A percentile compares a stretch with the other conserved stretches of the same genome.
These are phyloP conservation scores for Danielia oregonensis DNA, from an alignment of 805 yeast genomes.

Conservation along the genomic window DNA sequence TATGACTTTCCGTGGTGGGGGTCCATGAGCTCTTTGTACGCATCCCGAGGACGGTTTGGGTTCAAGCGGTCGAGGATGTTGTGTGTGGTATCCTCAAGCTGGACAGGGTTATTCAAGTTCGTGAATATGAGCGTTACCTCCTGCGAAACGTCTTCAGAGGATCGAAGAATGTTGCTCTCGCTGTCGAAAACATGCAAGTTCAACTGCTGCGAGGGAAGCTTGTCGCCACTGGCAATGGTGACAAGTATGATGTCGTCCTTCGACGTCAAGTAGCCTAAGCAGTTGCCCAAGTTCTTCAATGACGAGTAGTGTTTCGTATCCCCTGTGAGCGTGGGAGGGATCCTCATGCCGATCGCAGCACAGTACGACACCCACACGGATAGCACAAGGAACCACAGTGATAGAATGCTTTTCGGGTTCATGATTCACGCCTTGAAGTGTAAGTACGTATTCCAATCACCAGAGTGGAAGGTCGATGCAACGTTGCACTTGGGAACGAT, in stretches of 20 bases:
- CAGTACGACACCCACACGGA: not conserved
- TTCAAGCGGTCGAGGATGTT: not conserved
- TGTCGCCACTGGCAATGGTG: slow-evolving; percentile 28
- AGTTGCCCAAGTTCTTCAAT: slow-evolving; percentile 26
- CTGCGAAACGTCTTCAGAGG: slow-evolving; percentile 25
- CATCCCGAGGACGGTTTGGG: slow-evolving; percentile 9
- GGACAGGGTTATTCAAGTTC: slow-evolving; percentile 30
- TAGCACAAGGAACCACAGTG: not conserved
- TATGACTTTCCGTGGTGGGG: slow-evolving; percentile 23
- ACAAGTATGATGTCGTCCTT: slow-evolving; percentile 37
- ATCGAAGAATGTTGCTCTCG: slow-evolving; percentile 32
- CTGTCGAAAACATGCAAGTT: slow-evolving; percentile 36
- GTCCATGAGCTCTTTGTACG: slow-evolving; percentile 13
- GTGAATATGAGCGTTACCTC: slow-evolving; percentile 34
- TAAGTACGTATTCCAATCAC: too few species aligned
- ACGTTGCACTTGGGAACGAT: not conserved
- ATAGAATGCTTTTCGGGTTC: too few species aligned
- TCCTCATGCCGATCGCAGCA: slow-evolving; percentile 29
- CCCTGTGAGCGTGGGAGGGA: slow-evolving; percentile 32
- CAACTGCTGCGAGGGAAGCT: slow-evolving; percentile 29
- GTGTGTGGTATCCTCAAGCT: slow-evolving; percentile 8
- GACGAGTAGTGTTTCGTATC: slow-evolving; percentile 28
- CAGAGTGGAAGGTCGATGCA: too few species aligned
- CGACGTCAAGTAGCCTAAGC: slow-evolving; percentile 34
- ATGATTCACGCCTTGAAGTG: too few species aligned